Evolutionary conservation across 2,329 filamentous ascomycete species (phyloP).

Genomic region (Alternaria alternata): DNA sequence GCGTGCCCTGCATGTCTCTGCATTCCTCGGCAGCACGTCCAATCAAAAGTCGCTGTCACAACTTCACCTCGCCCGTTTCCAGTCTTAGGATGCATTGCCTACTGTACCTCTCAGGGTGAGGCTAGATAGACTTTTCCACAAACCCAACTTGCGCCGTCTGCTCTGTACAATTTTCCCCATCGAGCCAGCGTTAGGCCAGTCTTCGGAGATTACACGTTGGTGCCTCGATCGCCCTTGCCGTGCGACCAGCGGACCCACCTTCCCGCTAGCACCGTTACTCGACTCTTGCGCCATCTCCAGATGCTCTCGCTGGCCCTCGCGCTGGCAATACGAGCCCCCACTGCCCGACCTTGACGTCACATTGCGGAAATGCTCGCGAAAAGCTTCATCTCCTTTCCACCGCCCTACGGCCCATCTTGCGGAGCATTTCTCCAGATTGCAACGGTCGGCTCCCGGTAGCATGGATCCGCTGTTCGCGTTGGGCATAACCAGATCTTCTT

Average conservation of each 20-base stretch:
- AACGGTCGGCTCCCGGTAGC: not conserved
- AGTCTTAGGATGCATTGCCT: not conserved
- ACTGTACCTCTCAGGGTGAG: not conserved
- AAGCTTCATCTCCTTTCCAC: constrained; percentile 15
- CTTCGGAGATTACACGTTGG: constrained; percentile 38
- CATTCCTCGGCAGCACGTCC: constrained; percentile 21
- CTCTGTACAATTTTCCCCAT: constrained; percentile 24
- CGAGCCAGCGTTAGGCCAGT: constrained; percentile 11
- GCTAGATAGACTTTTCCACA: not conserved
- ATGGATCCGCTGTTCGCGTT: constrained; percentile 2
- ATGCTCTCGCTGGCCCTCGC: constrained; percentile 4
- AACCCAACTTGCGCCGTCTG: not conserved
- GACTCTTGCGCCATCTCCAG: constrained; percentile 16
- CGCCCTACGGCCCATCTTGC: constrained; percentile 13
- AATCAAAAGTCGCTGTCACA: constrained; percentile 8
- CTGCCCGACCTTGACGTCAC: constrained; percentile 27
- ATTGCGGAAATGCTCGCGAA: constrained; percentile 4
- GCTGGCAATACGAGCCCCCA: constrained; percentile 4
- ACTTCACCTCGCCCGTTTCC: not conserved
- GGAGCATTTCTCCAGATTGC: constrained; percentile 4
- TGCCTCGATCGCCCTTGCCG: constrained; percentile 34
- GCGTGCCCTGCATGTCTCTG: constrained; percentile 26
- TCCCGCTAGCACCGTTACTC: constrained; percentile 19
- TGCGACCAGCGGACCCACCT: constrained; percentile 26
- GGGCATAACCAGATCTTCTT: not conserved